A percentile compares a stretch with the other conserved stretches of the same genome.
Evolutionary conservation across 169 alveolate genomes (phyloP).

Genomic region (Eimeria tenella): DNA sequence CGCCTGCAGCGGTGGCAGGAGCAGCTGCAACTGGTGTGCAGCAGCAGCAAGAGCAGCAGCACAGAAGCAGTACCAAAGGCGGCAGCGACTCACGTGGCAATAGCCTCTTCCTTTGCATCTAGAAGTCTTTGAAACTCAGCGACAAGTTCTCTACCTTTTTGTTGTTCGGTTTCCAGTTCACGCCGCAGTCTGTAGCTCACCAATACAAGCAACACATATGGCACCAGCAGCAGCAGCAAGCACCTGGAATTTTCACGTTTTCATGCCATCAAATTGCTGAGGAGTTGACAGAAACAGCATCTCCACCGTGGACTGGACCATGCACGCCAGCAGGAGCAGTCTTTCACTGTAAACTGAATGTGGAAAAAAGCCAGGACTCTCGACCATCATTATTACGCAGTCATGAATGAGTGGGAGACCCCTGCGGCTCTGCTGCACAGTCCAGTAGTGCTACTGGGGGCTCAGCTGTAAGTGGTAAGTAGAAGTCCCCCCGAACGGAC

Average conservation of each 20-base stretch:
- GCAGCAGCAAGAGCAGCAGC: neutral
- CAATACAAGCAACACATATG: neutral
- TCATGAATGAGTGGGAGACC: no score
- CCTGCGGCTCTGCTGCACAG: no score
- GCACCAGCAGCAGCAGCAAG: neutral
- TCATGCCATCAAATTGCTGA: no score
- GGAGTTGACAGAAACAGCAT: no score
- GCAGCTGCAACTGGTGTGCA: neutral
- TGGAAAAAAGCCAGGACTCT: no score
- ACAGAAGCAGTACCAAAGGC: neutral
- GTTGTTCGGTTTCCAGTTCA: conserved; percentile 24
- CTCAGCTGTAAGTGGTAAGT: no score
- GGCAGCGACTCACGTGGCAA: neutral
- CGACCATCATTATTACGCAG: no score
- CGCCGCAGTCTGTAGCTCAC: conserved; percentile 15
- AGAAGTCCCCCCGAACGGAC: neutral
- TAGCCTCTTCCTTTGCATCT: conserved; percentile 24
- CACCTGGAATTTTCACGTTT: no score
- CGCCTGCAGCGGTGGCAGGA: neutral
- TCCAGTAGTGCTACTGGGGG: no score
- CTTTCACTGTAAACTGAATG: no score
- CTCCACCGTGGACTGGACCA: no score
- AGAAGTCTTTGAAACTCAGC: conserved; percentile 36
- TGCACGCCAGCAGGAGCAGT: no score
- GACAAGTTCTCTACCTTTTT: conserved; percentile 16